Conservation (phyloP, 176 grass and related monocot species). For the Hordeum vulgare region DNA sequence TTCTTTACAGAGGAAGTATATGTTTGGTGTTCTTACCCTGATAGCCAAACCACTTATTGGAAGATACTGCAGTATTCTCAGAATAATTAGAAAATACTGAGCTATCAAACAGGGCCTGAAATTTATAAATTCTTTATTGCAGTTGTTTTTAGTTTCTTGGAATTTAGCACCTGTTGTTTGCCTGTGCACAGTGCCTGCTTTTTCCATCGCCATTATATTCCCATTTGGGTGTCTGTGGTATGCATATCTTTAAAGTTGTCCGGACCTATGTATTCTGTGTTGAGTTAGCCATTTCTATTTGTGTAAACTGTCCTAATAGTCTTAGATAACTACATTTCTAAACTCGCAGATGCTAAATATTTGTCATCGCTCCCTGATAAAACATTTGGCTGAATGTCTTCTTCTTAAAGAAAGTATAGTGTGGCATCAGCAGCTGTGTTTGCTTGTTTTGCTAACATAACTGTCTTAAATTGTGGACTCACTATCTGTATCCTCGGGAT, state of each 20-base stretch:
- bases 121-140: not conserved
- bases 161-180: not conserved
- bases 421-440: not conserved
- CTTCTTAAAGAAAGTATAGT: not conserved
- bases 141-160: not conserved
- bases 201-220: not conserved
- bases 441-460: not conserved
- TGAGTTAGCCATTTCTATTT: not conserved
- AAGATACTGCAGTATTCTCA: no score
- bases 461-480: not conserved
- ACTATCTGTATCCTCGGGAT: not conserved
- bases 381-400: not conserved
- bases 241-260: not conserved
- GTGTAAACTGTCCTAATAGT: not conserved
- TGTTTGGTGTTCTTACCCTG: not conserved
- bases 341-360: not conserved
- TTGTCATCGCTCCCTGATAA: not conserved
- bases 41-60: not conserved
- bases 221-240: not conserved
- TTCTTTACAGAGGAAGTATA: no score
- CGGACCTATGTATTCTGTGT: not conserved
- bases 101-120: not conserved
- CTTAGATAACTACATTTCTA: not conserved
- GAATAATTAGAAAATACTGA: not conserved
- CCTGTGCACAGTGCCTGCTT: not conserved